Percentiles rank a stretch among this genome's conserved stretches.
Evolutionary conservation across 306 rosid genomes (phyloP).

Genomic region (Ziziphus jujuba): DNA sequence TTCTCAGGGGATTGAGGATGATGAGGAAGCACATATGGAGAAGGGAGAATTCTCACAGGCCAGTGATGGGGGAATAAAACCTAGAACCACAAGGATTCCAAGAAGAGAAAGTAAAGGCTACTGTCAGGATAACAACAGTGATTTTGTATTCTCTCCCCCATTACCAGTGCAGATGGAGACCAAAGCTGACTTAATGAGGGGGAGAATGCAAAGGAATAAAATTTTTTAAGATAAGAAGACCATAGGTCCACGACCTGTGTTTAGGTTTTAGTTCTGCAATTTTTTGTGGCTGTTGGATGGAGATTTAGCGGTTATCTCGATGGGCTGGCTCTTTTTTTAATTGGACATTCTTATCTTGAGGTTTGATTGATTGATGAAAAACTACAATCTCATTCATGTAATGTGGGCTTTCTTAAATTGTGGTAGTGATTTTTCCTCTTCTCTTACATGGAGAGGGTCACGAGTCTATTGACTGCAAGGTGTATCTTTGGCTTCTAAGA

Average conservation of each 20-base stretch:
- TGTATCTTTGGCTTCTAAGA: slow-evolving; percentile 12
- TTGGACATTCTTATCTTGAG: background rate
- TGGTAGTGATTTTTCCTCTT: background rate
- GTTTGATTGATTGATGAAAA: slow-evolving; percentile 23
- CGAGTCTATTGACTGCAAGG: background rate
- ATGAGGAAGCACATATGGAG: slow-evolving; percentile 34
- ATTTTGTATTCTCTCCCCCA: slow-evolving; percentile 65
- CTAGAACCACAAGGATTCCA: slow-evolving; percentile 24
- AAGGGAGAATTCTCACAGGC: slow-evolving; percentile 32
- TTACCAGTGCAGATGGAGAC: slow-evolving; percentile 82
- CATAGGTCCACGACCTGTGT: background rate
- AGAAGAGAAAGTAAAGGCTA: slow-evolving; percentile 33
- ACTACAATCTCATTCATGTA: slow-evolving; percentile 13
- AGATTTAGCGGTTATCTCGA: slow-evolving; percentile 7
- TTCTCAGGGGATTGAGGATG: slow-evolving; percentile 54
- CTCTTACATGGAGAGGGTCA: background rate
- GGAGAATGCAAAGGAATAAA: slow-evolving; percentile 41
- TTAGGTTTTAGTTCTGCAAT: slow-evolving; percentile 12
- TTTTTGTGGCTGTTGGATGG: slow-evolving; percentile 23
- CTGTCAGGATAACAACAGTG: slow-evolving; percentile 29
- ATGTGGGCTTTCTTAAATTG: background rate
- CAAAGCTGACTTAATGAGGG: slow-evolving; percentile 45
- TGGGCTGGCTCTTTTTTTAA: no score
- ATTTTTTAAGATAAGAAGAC: slow-evolving; percentile 35
- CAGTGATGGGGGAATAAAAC: slow-evolving; percentile 53